Conservation (phyloP, 768 basidiomycete genomes). For the Gymnopilus dilepis region DNA sequence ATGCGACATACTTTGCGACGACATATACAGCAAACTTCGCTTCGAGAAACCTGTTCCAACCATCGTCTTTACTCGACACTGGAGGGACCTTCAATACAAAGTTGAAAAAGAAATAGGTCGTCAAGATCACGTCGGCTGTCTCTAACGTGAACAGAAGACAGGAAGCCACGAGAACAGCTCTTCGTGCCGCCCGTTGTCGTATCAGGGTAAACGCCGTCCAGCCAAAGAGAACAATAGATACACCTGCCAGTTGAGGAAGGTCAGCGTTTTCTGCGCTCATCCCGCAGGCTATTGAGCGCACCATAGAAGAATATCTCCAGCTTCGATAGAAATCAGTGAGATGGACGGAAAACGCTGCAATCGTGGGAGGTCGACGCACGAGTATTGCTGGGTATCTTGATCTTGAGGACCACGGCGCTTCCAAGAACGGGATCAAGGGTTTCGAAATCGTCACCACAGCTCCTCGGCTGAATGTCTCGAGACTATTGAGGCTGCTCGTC, state of each 20-base stretch:
- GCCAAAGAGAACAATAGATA: slow-evolving; percentile 26
- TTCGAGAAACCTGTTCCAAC: slow-evolving; percentile 23
- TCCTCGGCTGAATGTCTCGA: slow-evolving; percentile 11
- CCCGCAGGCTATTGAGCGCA: background rate
- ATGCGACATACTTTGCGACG: slow-evolving; percentile 25
- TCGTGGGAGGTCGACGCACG: slow-evolving; percentile 20
- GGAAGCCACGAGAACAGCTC: slow-evolving; percentile 15
- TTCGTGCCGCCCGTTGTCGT: slow-evolving; percentile 15
- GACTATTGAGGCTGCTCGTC: slow-evolving; percentile 9
- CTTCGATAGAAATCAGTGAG: slow-evolving; percentile 12
- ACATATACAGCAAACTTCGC: slow-evolving; percentile 29
- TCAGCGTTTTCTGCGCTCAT: background rate
- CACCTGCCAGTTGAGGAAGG: slow-evolving; percentile 13
- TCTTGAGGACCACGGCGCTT: slow-evolving; percentile 30
- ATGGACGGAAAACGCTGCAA: background rate
- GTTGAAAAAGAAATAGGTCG: slow-evolving; percentile 29
- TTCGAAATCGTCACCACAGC: slow-evolving; percentile 16
- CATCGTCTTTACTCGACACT: slow-evolving; percentile 5
- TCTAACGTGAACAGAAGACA: slow-evolving; percentile 26
- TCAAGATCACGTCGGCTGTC: slow-evolving; percentile 27
- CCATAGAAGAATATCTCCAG: slow-evolving; percentile 30
- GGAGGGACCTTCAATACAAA: slow-evolving; percentile 16
- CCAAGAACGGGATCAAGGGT: slow-evolving; percentile 28
- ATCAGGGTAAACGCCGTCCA: slow-evolving; percentile 19
- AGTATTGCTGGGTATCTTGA: slow-evolving; percentile 30